Conservation (phyloP, 331 rosid genomes). For the Stylosanthes scabra region DNA sequence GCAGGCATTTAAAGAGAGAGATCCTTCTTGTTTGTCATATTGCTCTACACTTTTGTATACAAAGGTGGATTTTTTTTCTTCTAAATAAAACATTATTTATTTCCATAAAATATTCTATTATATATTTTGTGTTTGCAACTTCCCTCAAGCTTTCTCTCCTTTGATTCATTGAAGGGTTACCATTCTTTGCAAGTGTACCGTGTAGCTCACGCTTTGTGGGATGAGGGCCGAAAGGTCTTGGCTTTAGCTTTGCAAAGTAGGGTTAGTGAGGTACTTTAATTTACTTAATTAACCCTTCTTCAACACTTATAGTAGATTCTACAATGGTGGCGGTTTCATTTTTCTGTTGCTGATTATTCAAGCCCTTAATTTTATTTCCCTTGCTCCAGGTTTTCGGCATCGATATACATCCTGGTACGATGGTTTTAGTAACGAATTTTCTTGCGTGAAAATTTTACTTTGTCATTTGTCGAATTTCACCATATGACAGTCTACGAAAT, state of each 20-base stretch:
- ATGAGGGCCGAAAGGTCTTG: slow-evolving; percentile 64
- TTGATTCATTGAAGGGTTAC: slow-evolving; percentile 57
- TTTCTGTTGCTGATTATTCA: slow-evolving; percentile 17
- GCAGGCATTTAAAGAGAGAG: slow-evolving; percentile 79
- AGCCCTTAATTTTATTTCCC: slow-evolving; percentile 20
- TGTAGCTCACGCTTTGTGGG: slow-evolving; percentile 74
- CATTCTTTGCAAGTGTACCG: slow-evolving; percentile 78
- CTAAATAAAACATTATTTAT: no score
- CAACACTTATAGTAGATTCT: slow-evolving; percentile 5
- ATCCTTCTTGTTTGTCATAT: slow-evolving; percentile 80
- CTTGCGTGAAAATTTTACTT: background rate
- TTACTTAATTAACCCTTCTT: background rate
- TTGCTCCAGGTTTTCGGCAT: slow-evolving; percentile 68
- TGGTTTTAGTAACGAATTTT: background rate
- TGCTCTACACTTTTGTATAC: slow-evolving; percentile 65
- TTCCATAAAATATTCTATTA: no score
- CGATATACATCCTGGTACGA: slow-evolving; percentile 82
- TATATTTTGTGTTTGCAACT: background rate
- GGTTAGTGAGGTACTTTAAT: slow-evolving; percentile 61
- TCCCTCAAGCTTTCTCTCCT: background rate
- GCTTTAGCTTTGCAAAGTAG: slow-evolving; percentile 78
- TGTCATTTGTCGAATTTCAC: background rate
- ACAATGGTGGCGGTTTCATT: background rate
- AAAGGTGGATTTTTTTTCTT: slow-evolving; percentile 52
- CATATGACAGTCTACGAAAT: no score